Evolutionary conservation across 2,329 filamentous ascomycete species (phyloP).

Genomic region (Penicillium sp.): DNA sequence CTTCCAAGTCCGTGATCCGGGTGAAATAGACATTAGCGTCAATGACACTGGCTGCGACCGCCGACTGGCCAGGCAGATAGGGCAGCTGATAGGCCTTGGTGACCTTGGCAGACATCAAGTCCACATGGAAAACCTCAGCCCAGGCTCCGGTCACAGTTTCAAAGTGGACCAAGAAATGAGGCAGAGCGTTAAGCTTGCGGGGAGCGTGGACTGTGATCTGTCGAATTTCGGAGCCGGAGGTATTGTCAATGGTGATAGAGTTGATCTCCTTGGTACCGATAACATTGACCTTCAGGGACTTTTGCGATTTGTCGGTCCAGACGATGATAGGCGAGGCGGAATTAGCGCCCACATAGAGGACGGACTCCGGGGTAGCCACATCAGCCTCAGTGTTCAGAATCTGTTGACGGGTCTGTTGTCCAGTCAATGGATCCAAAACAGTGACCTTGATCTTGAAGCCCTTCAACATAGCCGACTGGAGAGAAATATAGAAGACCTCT

Average conservation of each 20-base stretch:
- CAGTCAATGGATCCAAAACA: conserved; percentile 62
- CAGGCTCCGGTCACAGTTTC: conserved; percentile 62
- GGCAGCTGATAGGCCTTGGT: conserved; percentile 75
- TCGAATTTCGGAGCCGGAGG: conserved; percentile 42
- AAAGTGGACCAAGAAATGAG: conserved; percentile 80
- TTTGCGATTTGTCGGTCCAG: conserved; percentile 39
- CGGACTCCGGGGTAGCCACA: conserved; percentile 41
- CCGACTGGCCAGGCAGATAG: conserved; percentile 58
- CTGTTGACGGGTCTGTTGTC: conserved; percentile 63
- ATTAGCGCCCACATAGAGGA: conserved; percentile 36
- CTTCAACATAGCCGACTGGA: conserved; percentile 57
- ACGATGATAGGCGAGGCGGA: conserved; percentile 36
- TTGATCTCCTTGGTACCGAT: conserved; percentile 37
- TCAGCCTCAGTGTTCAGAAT: conserved; percentile 66
- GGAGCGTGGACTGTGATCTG: conserved; percentile 62
- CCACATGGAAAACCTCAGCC: conserved; percentile 77
- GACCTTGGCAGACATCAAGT: conserved; percentile 59
- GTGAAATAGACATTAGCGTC: conserved; percentile 84
- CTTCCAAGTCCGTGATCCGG: conserved; percentile 65
- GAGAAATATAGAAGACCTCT: conserved; percentile 65
- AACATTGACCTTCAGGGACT: conserved; percentile 39
- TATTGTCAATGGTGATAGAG: conserved; percentile 33
- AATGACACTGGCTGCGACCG: conserved; percentile 68
- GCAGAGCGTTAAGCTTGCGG: conserved; percentile 58
- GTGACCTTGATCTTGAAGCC: conserved; percentile 70